phyloP scores from a whole-genome alignment of 148 eudicot genomes.

The Agrostemma githago region DNA sequence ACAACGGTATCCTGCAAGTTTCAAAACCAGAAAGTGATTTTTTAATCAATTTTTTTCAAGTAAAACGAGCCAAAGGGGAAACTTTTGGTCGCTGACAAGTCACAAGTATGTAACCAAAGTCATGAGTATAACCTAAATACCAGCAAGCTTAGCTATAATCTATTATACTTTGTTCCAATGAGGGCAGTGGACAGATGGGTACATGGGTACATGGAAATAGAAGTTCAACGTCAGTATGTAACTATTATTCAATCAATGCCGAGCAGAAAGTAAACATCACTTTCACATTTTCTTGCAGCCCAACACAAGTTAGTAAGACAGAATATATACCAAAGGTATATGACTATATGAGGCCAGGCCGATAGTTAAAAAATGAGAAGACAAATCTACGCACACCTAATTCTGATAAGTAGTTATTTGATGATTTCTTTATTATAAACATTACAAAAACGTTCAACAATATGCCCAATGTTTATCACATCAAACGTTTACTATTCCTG shows the following conservation, averaged over 20 bases:
- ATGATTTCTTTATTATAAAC: background rate
- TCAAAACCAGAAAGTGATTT: background rate
- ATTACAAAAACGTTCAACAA: background rate
- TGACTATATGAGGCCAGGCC: background rate
- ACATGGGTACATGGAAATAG: background rate
- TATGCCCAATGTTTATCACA: background rate
- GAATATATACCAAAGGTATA: background rate
- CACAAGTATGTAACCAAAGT: background rate
- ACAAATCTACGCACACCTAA: background rate
- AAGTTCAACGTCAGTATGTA: background rate
- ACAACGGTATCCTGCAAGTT: conserved; percentile 71
- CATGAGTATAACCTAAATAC: background rate
- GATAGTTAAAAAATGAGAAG: background rate
- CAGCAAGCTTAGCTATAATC: too few relatives aligned
- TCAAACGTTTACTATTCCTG: too few relatives aligned
- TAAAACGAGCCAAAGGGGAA: background rate
- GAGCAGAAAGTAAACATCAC: background rate
- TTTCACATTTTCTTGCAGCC: background rate
- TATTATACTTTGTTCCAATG: background rate
- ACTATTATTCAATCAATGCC: background rate
- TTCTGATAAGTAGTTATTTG: background rate
- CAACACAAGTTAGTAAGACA: background rate
- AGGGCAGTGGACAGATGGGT: background rate
- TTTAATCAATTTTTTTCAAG: background rate
- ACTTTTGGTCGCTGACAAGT: background rate